Conservation (phyloP, 192 early-diverging fungal genomes). For the Gonapodya sp. region DNA sequence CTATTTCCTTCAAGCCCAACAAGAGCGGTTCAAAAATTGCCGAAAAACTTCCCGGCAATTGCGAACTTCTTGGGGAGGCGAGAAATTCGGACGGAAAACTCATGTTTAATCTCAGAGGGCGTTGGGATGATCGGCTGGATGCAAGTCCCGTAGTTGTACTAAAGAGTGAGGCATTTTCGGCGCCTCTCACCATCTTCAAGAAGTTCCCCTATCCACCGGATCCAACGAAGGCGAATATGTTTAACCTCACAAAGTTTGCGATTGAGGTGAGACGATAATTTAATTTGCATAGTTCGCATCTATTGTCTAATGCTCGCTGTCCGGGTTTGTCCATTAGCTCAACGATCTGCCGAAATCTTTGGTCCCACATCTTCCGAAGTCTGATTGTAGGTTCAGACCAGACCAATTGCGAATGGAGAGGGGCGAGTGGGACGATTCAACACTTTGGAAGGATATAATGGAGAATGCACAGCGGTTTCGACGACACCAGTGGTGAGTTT, state of each 20-base stretch:
- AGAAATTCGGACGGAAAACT: slow-evolving; percentile 25
- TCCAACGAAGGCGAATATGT: slow-evolving; percentile 26
- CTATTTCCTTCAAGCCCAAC: slow-evolving; percentile 66
- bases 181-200: slow-evolving; percentile 17
- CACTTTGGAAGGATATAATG: slow-evolving; percentile 56
- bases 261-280: too few relatives aligned
- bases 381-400: slow-evolving; percentile 73
- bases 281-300: too few relatives aligned
- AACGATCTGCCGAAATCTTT: slow-evolving; percentile 58
- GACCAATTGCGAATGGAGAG: slow-evolving; percentile 82
- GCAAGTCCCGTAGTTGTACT: slow-evolving; percentile 14
- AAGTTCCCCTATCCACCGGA: slow-evolving; percentile 19
- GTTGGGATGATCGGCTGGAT: slow-evolving; percentile 25
- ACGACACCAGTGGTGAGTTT: not conserved
- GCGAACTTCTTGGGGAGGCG: slow-evolving; percentile 23
- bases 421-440: slow-evolving; percentile 69
- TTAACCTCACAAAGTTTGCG: slow-evolving; percentile 68
- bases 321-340: too few relatives aligned
- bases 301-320: too few relatives aligned
- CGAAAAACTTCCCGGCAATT: slow-evolving; percentile 25
- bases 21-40: slow-evolving; percentile 45
- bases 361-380: slow-evolving; percentile 53
- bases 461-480: slow-evolving; percentile 62
- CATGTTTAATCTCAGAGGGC: slow-evolving; percentile 21
- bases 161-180: not conserved